Conservation (phyloP, 257 asterid genomes). For the Asclepias syriaca region DNA sequence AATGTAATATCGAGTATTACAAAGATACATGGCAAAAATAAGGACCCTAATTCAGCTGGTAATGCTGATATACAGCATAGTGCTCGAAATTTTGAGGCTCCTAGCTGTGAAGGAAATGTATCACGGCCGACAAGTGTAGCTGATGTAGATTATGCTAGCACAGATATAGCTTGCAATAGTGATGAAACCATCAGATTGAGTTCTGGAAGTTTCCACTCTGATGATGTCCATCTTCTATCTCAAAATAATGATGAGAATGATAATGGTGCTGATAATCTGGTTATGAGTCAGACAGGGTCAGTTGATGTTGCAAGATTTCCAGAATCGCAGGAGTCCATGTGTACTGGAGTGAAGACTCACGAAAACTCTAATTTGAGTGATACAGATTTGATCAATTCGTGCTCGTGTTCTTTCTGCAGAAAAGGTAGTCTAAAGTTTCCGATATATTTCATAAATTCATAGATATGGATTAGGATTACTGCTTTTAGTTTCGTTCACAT, state of each 20-base stretch:
- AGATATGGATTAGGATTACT: background rate
- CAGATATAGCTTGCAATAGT: slow-evolving; percentile 24
- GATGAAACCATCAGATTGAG: slow-evolving; percentile 30
- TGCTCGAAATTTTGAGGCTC: slow-evolving; percentile 16
- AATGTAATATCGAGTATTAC: slow-evolving; percentile 36
- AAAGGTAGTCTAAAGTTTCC: slow-evolving; percentile 45
- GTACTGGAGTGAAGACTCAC: slow-evolving; percentile 32
- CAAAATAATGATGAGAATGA: slow-evolving; percentile 39
- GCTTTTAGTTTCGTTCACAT: background rate
- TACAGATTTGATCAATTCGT: slow-evolving; percentile 43
- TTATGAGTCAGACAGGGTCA: slow-evolving; percentile 62
- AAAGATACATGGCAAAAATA: slow-evolving; percentile 22
- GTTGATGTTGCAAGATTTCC: slow-evolving; percentile 43
- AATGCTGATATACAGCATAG: slow-evolving; percentile 17
- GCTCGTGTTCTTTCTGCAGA: slow-evolving; percentile 79
- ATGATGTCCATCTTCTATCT: slow-evolving; percentile 15
- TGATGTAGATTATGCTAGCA: slow-evolving; percentile 14
- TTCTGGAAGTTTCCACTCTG: slow-evolving; percentile 29
- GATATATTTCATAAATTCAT: background rate
- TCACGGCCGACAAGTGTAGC: slow-evolving; percentile 18
- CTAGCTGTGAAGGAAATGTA: slow-evolving; percentile 4
- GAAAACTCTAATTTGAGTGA: slow-evolving; percentile 28
- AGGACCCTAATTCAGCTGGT: slow-evolving; percentile 17
- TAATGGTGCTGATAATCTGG: slow-evolving; percentile 44
- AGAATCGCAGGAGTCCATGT: slow-evolving; percentile 71